Percentiles rank a stretch among this genome's conserved stretches.
These are phyloP conservation scores for Noccaea caerulescens DNA, from an alignment of 345 rosid genomes.

Conservation along the genomic window DNA sequence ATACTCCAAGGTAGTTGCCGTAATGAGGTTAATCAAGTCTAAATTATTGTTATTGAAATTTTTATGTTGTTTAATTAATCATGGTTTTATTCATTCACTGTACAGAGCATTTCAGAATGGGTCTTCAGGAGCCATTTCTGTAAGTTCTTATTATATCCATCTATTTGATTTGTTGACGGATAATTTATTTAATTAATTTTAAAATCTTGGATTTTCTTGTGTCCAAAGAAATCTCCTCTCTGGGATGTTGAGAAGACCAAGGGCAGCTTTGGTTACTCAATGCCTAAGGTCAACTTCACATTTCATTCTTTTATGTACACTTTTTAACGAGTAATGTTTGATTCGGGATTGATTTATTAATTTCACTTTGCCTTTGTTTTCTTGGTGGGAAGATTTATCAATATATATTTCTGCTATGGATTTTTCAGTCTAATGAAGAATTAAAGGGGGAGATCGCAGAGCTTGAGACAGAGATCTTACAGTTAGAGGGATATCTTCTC, in stretches of 20 bases:
- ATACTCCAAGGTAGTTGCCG: conserved; percentile 46
- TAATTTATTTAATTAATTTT: not conserved
- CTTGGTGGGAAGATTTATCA: too few species aligned
- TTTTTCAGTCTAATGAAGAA: conserved; percentile 56
- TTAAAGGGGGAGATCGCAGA: conserved; percentile 59
- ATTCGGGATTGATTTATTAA: too few species aligned
- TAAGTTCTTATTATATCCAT: conserved; percentile 42
- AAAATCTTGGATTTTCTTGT: not conserved
- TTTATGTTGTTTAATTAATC: not conserved
- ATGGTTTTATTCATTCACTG: conserved; percentile 6
- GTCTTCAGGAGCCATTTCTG: conserved; percentile 42
- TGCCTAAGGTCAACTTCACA: conserved; percentile 30
- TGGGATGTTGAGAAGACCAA: conserved; percentile 34
- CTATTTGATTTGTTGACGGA: conserved; percentile 16
- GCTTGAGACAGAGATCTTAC: conserved; percentile 66
- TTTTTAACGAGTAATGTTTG: not conserved
- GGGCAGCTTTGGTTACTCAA: conserved; percentile 17
- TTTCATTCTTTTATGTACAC: not conserved
- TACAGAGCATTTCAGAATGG: conserved; percentile 48
- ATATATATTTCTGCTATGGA: not conserved
- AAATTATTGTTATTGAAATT: not conserved
- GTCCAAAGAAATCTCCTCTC: conserved; percentile 30
- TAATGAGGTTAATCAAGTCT: not conserved
- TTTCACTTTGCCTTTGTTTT: too few species aligned
- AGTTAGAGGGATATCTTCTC: conserved; percentile 64